Evolutionary conservation across 495 filamentous ascomycete species (phyloP), one percentile per base, ranked within the genome.

Genomic region (Neurospora sp.): DNA sequence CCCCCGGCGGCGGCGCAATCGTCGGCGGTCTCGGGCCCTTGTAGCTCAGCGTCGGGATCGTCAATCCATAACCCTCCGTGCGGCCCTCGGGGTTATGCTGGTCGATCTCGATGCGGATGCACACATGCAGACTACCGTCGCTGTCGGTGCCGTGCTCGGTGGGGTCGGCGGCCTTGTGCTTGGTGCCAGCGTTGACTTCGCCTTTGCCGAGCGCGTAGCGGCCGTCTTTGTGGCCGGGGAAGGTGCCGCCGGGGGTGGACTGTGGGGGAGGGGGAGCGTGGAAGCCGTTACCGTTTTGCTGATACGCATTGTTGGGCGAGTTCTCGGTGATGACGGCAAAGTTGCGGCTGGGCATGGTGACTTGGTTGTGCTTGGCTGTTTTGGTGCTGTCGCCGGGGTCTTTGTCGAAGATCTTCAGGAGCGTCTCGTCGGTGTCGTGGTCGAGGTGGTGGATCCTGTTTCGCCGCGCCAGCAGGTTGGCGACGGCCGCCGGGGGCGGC

Each of bases 401-500:
- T 75, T 89, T 88, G 79, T 97, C 88, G 78, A 97, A 97, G 73
- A 97, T 83, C 35, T 90, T 87, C 83, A 97, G 89, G 16, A 97
- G 85, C 0, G 94, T 97, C 85, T 97, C 95, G 79, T 96, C 92
- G 4, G 93, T 96, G 37, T 93, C 85, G 61, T 85, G 77, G 79
- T 96, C 91, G n/a, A 97, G 84, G 77, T 95, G 93, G 78, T 98
- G 94, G 72, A 97, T 91, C 82, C 94, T 97, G 84, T 98, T 98
- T 61, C 94, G 83, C 65, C 89, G 83, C 3, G 93, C 92, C 18
- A 98, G 84, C 9, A 98, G 85, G 76, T 97, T 94, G 42, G 94
- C 93, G n/a, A 98, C 92, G 2, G 94, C 91, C 75, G 81, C 78
- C 20, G 95, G 94, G 1, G 95, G 95, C 8, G 95, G 95, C 82